These are phyloP conservation scores for Geranium brycei DNA, from an alignment of 345 rosid species.

Conservation along the genomic window DNA sequence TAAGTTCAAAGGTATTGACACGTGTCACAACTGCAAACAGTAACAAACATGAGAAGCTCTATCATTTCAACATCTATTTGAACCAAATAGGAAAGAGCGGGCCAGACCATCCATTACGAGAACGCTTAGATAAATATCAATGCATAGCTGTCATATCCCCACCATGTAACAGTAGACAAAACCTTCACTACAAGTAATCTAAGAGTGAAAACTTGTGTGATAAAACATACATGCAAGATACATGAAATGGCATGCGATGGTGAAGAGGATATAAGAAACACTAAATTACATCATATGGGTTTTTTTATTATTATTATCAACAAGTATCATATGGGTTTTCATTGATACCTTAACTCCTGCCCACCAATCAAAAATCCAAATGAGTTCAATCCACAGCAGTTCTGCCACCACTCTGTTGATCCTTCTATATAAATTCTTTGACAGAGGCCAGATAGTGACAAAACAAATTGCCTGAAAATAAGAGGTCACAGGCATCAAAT, in stretches of 20 bases:
- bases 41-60: too few species aligned
- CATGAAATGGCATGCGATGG: neutral
- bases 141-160: too few species aligned
- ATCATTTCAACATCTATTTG: too few species aligned
- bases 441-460: constrained; percentile 59
- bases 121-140: too few species aligned
- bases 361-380: constrained; percentile 98
- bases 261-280: neutral
- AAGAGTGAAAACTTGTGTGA: neutral
- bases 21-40: too few species aligned
- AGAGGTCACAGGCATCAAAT: constrained; percentile 5
- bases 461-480: constrained; percentile 65
- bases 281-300: constrained; percentile 1
- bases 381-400: constrained; percentile 77
- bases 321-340: neutral
- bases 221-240: neutral
- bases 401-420: constrained; percentile 65
- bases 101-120: too few species aligned
- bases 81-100: too few species aligned
- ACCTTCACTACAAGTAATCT: neutral
- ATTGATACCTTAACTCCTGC: constrained; percentile 65
- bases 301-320: neutral
- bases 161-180: too few species aligned
- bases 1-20: too few species aligned
- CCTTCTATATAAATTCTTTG: constrained; percentile 60